phyloP scores from a whole-genome alignment of 1,139 yeast genomes.

The Suhomyces anneliseae region DNA sequence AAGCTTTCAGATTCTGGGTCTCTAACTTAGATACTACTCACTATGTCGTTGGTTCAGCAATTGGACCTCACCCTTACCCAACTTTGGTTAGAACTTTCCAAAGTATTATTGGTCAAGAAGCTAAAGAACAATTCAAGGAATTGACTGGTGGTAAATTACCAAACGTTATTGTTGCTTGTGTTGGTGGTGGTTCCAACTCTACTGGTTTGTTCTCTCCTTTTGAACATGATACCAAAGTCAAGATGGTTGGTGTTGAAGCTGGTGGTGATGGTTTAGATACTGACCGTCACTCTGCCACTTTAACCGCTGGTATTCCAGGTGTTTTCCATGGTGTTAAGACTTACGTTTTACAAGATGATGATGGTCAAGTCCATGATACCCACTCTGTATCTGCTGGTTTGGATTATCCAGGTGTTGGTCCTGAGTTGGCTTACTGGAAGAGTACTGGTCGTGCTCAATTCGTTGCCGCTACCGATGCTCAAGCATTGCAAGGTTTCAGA shows the following conservation, averaged over 20 bases:
- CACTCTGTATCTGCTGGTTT: slow-evolving; percentile 98
- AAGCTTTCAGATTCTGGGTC: slow-evolving; percentile 96
- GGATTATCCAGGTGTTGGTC: slow-evolving; percentile 99
- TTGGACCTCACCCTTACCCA: slow-evolving; percentile 99
- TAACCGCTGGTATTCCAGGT: slow-evolving; percentile 91
- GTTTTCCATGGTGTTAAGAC: slow-evolving; percentile 98
- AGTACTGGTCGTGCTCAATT: slow-evolving; percentile 89
- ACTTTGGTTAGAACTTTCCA: slow-evolving; percentile 97
- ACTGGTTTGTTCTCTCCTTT: slow-evolving; percentile 96
- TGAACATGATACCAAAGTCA: slow-evolving; percentile 74
- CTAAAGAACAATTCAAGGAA: slow-evolving; percentile 83
- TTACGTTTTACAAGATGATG: slow-evolving; percentile 82
- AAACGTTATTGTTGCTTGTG: slow-evolving; percentile 95
- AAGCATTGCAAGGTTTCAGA: slow-evolving; percentile 89
- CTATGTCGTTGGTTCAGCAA: slow-evolving; percentile 95
- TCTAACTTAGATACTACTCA: slow-evolving; percentile 82
- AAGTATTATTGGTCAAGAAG: slow-evolving; percentile 92
- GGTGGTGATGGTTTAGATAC: slow-evolving; percentile 97
- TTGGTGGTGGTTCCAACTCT: slow-evolving; percentile 98
- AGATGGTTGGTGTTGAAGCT: slow-evolving; percentile 93
- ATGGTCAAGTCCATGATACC: slow-evolving; percentile 97
- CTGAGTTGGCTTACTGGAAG: slow-evolving; percentile 96
- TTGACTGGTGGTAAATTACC: slow-evolving; percentile 82
- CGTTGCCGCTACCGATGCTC: slow-evolving; percentile 88
- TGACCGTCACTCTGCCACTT: slow-evolving; percentile 84